phyloP scores from a whole-genome alignment of 2,329 filamentous ascomycete genomes.

The Fusarium armeniacum region DNA sequence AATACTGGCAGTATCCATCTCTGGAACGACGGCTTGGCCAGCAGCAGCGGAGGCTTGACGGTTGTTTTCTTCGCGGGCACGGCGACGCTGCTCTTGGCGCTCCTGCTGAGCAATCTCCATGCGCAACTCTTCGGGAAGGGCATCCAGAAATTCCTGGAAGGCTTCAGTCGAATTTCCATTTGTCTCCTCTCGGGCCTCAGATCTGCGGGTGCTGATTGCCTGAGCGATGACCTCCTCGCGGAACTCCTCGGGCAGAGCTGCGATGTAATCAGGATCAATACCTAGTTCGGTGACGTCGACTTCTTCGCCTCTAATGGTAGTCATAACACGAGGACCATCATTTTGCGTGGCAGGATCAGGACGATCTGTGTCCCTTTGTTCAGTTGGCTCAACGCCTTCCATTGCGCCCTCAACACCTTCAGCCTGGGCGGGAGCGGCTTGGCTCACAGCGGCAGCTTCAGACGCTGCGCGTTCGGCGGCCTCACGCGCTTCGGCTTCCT shows the following conservation, averaged over 20 bases:
- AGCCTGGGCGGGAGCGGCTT: constrained; percentile 14
- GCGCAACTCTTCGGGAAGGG: constrained; percentile 89
- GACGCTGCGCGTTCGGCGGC: constrained; percentile 69
- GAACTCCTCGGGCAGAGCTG: constrained; percentile 97
- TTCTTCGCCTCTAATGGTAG: constrained; percentile 86
- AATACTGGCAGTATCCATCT: constrained; percentile 95
- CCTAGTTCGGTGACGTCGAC: constrained; percentile 95
- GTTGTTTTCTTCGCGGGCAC: constrained; percentile 85
- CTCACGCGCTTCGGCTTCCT: constrained; percentile 78
- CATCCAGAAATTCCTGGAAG: constrained; percentile 93
- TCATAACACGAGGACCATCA: constrained; percentile 73
- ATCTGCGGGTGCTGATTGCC: constrained; percentile 85
- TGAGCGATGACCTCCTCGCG: constrained; percentile 96
- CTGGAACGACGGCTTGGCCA: constrained; percentile 70
- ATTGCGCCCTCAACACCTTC: constrained; percentile 65
- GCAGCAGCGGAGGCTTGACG: constrained; percentile 71
- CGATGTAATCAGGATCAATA: constrained; percentile 94
- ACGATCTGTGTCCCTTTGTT: constrained; percentile 52
- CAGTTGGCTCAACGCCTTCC: constrained; percentile 79
- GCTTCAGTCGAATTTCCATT: constrained; percentile 85
- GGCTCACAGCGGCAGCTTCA: constrained; percentile 63
- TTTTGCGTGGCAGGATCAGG: constrained; percentile 49
- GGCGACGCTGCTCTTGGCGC: constrained; percentile 86
- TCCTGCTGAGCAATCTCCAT: constrained; percentile 93
- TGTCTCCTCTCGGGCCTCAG: constrained; percentile 77